These are phyloP conservation scores for Hymenoscyphus albidus DNA, from an alignment of 2,329 filamentous ascomycete genomes.

Conservation along the genomic window DNA sequence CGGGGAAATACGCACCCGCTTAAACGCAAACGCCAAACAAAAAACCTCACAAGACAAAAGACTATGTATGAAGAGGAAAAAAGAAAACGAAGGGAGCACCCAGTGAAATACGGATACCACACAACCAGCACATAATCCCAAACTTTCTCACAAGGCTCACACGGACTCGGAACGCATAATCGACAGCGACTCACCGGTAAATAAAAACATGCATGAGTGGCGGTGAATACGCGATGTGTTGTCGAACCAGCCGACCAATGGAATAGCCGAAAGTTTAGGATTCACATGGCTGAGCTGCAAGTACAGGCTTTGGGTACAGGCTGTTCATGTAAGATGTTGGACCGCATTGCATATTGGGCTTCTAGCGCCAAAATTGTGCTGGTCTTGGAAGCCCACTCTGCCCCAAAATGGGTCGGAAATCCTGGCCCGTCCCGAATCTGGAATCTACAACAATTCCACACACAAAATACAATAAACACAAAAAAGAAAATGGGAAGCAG, in stretches of 20 bases:
- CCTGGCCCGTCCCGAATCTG: neutral
- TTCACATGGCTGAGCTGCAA: conserved; percentile 5
- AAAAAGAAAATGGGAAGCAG: neutral
- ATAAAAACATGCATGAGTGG: conserved; percentile 5
- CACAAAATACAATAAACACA: neutral
- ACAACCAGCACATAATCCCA: too few relatives aligned
- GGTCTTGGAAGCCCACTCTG: neutral
- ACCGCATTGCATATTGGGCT: conserved; percentile 13
- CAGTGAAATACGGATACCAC: too few relatives aligned
- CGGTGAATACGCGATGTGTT: conserved; percentile 13
- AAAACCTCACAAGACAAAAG: conserved; percentile 7
- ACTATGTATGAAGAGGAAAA: neutral
- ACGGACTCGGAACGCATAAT: neutral
- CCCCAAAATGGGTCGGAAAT: neutral
- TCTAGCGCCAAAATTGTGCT: neutral
- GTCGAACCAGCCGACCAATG: conserved; percentile 10
- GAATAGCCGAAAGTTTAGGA: neutral
- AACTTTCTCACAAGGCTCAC: neutral
- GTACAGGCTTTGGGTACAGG: conserved; percentile 2
- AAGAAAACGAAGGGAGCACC: neutral
- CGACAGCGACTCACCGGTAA: neutral
- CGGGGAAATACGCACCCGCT: neutral
- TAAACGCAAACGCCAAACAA: neutral
- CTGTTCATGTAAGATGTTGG: conserved; percentile 7
- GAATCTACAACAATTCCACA: neutral